phyloP scores from a whole-genome alignment of 306 rosid genomes.

The Castanea mollissima region DNA sequence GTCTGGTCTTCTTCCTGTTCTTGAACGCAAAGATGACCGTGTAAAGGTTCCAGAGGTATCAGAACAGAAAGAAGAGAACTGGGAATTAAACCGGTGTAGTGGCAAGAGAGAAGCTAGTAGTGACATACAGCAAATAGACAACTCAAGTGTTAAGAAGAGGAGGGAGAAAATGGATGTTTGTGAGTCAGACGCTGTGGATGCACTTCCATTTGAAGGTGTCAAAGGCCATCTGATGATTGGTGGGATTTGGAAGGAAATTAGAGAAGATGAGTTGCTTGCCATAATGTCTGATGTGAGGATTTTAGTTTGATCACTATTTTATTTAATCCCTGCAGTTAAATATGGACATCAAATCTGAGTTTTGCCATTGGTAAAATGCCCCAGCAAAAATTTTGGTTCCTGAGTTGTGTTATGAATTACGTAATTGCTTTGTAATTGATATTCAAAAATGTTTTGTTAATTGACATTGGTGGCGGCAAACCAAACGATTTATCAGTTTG shows the following conservation, averaged over 20 bases:
- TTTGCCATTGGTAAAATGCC: not conserved
- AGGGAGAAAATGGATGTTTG: conserved; percentile 35
- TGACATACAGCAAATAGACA: conserved; percentile 43
- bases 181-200: conserved; percentile 14
- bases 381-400: not conserved
- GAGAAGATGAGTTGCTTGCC: conserved; percentile 55
- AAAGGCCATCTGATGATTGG: conserved; percentile 51
- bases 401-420: not conserved
- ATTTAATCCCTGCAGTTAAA: not conserved
- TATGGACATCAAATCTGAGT: not conserved
- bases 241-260: conserved; percentile 61
- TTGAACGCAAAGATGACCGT: conserved; percentile 28
- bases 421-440: too few species aligned
- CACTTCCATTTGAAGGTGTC: conserved; percentile 23
- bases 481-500: too few species aligned
- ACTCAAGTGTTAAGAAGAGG: conserved; percentile 52
- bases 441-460: too few species aligned
- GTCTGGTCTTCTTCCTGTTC: conserved; percentile 65
- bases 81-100: conserved; percentile 26
- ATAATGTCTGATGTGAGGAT: conserved; percentile 60
- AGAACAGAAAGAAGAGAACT: conserved; percentile 27
- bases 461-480: too few species aligned
- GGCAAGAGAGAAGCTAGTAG: conserved; percentile 51
- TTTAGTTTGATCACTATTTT: conserved; percentile 34
- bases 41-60: conserved; percentile 16